Percentiles rank a stretch among this genome's conserved stretches.
These are phyloP conservation scores for Nakazawaea ernobii DNA, from an alignment of 805 yeast genomes.

Conservation along the genomic window DNA sequence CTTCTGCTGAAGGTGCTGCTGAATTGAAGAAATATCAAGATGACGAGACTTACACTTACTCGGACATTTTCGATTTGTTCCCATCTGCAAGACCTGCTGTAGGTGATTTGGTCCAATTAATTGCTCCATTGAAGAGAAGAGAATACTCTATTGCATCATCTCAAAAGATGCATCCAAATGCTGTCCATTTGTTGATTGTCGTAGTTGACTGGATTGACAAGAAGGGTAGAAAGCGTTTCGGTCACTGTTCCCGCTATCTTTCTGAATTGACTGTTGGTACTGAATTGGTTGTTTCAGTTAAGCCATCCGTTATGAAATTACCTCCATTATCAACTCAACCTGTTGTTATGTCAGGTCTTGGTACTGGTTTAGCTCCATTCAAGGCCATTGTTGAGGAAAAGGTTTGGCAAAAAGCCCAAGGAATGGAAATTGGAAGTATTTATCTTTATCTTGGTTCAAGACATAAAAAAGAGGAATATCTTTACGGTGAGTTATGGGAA, in stretches of 20 bases:
- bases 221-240: conserved; percentile 79
- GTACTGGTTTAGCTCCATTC: conserved; percentile 98
- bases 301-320: conserved; percentile 95
- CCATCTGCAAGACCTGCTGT: conserved; percentile 75
- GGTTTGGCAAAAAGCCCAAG: conserved; percentile 87
- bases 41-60: conserved; percentile 73
- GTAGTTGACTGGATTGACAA: conserved; percentile 95
- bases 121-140: conserved; percentile 90
- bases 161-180: conserved; percentile 85
- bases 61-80: conserved; percentile 76
- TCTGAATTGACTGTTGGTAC: conserved; percentile 75
- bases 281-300: conserved; percentile 88
- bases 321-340: conserved; percentile 87
- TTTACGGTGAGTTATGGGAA: conserved; percentile 97
- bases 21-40: conserved; percentile 83
- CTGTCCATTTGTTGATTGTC: conserved; percentile 85
- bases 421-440: conserved; percentile 82
- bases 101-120: conserved; percentile 60
- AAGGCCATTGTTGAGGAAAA: conserved; percentile 96
- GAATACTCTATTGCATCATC: conserved; percentile 98
- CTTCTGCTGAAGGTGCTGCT: conserved; percentile 76
- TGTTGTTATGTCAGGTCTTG: conserved; percentile 93
- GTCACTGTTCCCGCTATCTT: conserved; percentile 90
- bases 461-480: conserved; percentile 90
- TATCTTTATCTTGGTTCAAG: conserved; percentile 89